Evolutionary conservation across 192 early-diverging fungal species (phyloP).

Genomic region (Spinellus fusiger): DNA sequence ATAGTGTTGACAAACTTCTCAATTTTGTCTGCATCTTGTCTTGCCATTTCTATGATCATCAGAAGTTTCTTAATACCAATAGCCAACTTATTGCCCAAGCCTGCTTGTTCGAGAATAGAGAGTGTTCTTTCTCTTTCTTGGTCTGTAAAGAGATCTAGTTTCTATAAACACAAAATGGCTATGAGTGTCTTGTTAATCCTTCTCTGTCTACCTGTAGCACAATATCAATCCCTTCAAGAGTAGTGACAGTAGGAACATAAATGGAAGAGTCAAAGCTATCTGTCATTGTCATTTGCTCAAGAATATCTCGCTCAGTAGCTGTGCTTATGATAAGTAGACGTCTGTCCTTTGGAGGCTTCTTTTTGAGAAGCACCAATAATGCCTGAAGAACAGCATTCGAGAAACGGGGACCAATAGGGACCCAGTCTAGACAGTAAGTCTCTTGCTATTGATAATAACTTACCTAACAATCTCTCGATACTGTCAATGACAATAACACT

Average conservation of each 20-base stretch:
- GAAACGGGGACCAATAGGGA: conserved; percentile 91
- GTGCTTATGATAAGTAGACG: conserved; percentile 90
- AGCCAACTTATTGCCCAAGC: conserved; percentile 53
- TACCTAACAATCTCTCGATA: conserved; percentile 84
- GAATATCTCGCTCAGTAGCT: conserved; percentile 70
- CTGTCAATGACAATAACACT: conserved; percentile 93
- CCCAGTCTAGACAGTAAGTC: conserved; percentile 64
- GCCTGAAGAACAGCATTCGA: conserved; percentile 92
- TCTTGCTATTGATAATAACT: background rate
- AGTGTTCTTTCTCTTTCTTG: conserved; percentile 56
- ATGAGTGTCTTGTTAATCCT: background rate
- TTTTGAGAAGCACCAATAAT: conserved; percentile 88
- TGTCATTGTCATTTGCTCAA: conserved; percentile 83
- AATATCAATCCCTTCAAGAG: conserved; percentile 60
- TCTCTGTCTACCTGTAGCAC: conserved; percentile 50
- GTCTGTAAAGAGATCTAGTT: conserved; percentile 64
- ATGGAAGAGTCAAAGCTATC: conserved; percentile 83
- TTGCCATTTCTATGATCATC: conserved; percentile 86
- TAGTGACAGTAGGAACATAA: conserved; percentile 73
- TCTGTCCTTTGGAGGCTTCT: conserved; percentile 78
- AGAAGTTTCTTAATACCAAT: conserved; percentile 92
- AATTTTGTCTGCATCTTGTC: conserved; percentile 77
- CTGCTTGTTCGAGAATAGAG: conserved; percentile 41
- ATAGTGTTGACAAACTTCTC: conserved; percentile 68
- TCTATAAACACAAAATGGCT: conserved; percentile 4